Base-by-base conservation (phyloP, 306 rosid genomes). In the Crotalaria pallida region DNA sequence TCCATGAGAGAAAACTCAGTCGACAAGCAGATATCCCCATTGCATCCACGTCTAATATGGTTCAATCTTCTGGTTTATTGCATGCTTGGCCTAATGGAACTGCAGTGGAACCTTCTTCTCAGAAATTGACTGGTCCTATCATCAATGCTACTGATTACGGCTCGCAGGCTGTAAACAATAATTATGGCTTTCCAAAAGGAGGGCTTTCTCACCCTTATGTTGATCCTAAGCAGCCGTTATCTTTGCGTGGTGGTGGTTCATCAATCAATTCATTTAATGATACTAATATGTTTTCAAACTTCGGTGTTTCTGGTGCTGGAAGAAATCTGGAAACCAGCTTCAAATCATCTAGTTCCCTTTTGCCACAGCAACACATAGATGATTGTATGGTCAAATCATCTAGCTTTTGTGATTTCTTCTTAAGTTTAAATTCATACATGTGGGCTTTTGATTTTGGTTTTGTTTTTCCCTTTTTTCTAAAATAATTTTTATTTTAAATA, bases 301-400 rank as follows among this genome's bases (percentile, higher is more conserved):
- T 48, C 6, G 16, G 43, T 52, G 73, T 23, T 68, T 52, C 71
- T 59, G 53, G 49, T 50, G 43, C 77, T 47, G 59, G 40, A 11
- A 19, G 44, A 43, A 70, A 65, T 77, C 65, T 26, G 48, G 56
- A 15, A 18, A 67, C 59, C 24, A 60, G 69, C 68, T 58, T 69
- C 48, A 65, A 64, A 26, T 41, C 65, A 18, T 34, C 16, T 21
- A 7, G 52, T 60, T 71, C 57, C 55, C 29, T 11, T 29, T 73
- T 45, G 27, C 81, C 71, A 58, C 75, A 50, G 69, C 83, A 70
- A 34, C 65, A 65, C 19, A 34, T 52, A 59, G 49, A 69, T 56
- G 45, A 69, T 34, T 38, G 88, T 83, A 78, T 41, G 72, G n/a
- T n/a, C n/a, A n/a, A n/a, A n/a, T n/a, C n/a, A 41, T 27, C 18